Evolutionary conservation across 148 eudicot genomes (phyloP), one percentile per base, ranked within the genome.

Genomic region (Linanthus parryae): DNA sequence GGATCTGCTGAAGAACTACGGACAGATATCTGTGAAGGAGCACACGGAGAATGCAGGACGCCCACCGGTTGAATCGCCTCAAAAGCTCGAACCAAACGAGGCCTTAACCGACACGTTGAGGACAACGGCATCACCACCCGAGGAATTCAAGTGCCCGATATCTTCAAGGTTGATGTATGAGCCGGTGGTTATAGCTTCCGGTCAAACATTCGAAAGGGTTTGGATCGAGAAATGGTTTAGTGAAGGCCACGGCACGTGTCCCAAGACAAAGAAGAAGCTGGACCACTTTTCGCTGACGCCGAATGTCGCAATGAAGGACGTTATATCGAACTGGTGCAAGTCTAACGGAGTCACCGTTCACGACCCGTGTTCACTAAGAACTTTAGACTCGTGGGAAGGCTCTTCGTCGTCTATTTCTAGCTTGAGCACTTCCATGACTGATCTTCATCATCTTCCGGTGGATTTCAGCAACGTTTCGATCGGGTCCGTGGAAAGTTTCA

Each of bases 111-210:
- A 74, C 50, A 58, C 33, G 56, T 44, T 61, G 17, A 41, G 33
- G 8, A 16, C 8, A 33, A 59, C 62, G 37, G 49, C 56, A 8
- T 45, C 38, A 25, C 77, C 80, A 1, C 95, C 87, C 4, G 80
- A 83, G 46, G 95, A 83, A 60, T 83, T 83, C 55, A 64, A 52
- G 54, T 86, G 95, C 57, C 85, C 82, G 33, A 40, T 91, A 52
- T 83, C 95, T 25, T 79, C 43, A 2, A 66, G 64, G 59, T 64
- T 91, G 61, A 81, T 91, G 94, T 45, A 71, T 65, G 95, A 86
- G 57, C 97, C 97, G 31, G 97, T 86, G 10, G 70, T 86, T 45
- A 86, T 81, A 60, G 79, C 78, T 58, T 86, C 97, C 25, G 95
- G 95, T 21, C 73, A 76, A 61, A 83, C 97, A 35, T 91, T 61